These are phyloP conservation scores for Papiliotrema laurentii DNA, from an alignment of 1,284 basidiomycete species.

Conservation along the genomic window DNA sequence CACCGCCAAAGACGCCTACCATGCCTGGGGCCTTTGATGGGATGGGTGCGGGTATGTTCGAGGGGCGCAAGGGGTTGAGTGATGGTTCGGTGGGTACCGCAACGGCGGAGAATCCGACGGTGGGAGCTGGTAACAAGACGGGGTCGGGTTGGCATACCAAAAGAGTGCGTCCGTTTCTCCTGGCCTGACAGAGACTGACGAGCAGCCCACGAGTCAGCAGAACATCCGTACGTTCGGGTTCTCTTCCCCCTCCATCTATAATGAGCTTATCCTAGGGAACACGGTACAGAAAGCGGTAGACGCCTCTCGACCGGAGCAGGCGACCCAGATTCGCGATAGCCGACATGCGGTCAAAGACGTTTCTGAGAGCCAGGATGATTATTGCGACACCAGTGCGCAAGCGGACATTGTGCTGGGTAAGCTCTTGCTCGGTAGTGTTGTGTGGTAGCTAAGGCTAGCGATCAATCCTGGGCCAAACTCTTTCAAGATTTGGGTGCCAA, in stretches of 20 bases:
- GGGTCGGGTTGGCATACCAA: no score
- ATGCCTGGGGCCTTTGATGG: slow-evolving; percentile 1
- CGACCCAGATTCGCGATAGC: slow-evolving; percentile 58
- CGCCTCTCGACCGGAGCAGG: slow-evolving; percentile 65
- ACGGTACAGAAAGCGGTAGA: slow-evolving; percentile 64
- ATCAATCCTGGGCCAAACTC: slow-evolving; percentile 16
- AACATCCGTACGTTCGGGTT: slow-evolving; percentile 3
- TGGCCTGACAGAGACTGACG: background rate
- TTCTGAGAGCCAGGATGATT: slow-evolving; percentile 69
- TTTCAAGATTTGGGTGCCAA: slow-evolving; percentile 63
- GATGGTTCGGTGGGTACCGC: no score
- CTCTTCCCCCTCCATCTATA: background rate
- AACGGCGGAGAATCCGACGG: no score
- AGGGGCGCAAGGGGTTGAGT: no score
- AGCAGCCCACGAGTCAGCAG: slow-evolving; percentile 1
- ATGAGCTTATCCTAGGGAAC: slow-evolving; percentile 10
- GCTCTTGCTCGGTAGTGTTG: slow-evolving; percentile 8
- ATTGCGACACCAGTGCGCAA: slow-evolving; percentile 73
- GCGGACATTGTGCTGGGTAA: slow-evolving; percentile 63
- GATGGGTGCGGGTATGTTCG: background rate
- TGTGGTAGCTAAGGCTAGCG: background rate
- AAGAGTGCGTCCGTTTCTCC: slow-evolving; percentile 2
- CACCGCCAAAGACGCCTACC: background rate
- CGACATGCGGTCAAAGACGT: slow-evolving; percentile 65
- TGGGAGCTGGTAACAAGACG: no score